Conservation (phyloP, 208 protist species). For the Trypanosomatidae sp. region DNA sequence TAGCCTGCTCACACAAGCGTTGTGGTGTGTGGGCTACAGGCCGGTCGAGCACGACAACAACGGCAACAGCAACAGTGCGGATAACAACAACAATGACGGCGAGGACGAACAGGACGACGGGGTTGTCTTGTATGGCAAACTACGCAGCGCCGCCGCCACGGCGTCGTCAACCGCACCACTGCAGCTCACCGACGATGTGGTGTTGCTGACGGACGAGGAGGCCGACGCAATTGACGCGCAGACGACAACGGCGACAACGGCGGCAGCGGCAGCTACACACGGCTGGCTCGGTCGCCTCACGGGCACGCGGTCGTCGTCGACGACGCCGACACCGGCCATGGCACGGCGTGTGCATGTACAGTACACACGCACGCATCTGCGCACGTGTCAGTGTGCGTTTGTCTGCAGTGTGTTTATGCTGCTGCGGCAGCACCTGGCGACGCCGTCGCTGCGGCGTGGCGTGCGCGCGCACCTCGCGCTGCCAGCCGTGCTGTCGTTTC, state of each 20-base stretch:
- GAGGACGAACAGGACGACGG: too few relatives aligned
- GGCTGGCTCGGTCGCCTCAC: too few relatives aligned
- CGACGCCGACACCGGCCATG: too few relatives aligned
- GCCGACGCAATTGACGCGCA: too few relatives aligned
- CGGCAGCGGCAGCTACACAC: too few relatives aligned
- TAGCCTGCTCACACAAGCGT: conserved; percentile 50
- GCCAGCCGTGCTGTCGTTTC: conserved; percentile 37
- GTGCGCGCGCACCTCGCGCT: conserved; percentile 39
- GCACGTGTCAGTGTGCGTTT: conserved; percentile 42
- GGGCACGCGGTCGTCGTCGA: too few relatives aligned
- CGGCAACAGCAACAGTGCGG: not conserved
- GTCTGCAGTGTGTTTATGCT: conserved; percentile 63
- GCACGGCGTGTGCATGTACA: conserved; percentile 39
- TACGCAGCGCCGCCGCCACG: too few relatives aligned
- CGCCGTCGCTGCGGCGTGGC: conserved; percentile 22
- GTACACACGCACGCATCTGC: conserved; percentile 39
- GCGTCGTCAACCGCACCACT: not conserved
- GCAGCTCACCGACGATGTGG: not conserved
- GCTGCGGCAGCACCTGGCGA: conserved; percentile 52
- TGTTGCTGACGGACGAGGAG: too few relatives aligned
- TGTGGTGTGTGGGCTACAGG: conserved; percentile 51
- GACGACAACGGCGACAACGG: too few relatives aligned
- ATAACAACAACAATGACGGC: not conserved
- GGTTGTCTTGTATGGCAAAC: too few relatives aligned
- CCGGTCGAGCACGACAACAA: not conserved